A percentile compares a stretch with the other conserved stretches of the same genome.
These are phyloP conservation scores for Talaromyces adpressus DNA, from an alignment of 495 filamentous ascomycete genomes.

Conservation along the genomic window DNA sequence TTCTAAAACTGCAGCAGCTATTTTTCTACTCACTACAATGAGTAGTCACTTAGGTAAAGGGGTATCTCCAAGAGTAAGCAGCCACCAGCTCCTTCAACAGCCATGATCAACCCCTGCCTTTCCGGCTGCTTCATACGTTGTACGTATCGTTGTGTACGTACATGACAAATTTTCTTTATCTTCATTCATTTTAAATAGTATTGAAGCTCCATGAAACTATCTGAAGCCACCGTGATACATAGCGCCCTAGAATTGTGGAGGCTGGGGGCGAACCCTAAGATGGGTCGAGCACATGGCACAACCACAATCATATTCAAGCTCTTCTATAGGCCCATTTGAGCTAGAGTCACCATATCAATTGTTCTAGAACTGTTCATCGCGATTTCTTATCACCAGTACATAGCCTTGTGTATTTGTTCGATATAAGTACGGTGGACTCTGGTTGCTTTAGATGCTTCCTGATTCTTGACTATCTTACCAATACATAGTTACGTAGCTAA, in stretches of 20 bases:
- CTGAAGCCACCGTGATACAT: not conserved
- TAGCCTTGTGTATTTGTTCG: not conserved
- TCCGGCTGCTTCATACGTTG: not conserved
- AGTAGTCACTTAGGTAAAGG: not conserved
- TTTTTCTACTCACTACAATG: not conserved
- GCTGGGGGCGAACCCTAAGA: not conserved
- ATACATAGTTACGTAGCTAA: not conserved
- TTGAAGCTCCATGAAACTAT: not conserved
- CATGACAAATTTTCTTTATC: not conserved
- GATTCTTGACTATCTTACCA: no score
- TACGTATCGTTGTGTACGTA: not conserved
- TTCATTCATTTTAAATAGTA: not conserved
- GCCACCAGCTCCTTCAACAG: not conserved
- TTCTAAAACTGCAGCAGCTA: not conserved
- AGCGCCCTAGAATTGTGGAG: not conserved
- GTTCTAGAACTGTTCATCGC: not conserved
- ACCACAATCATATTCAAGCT: not conserved
- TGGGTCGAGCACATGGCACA: not conserved
- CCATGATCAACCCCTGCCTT: not conserved
- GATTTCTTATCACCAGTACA: not conserved
- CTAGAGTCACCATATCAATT: not conserved
- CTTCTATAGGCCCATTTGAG: not conserved
- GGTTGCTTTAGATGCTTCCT: not conserved
- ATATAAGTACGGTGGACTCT: not conserved
- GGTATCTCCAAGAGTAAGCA: not conserved